Conservation (phyloP, 2,329 filamentous ascomycete genomes). For the Cordyceps sp. region DNA sequence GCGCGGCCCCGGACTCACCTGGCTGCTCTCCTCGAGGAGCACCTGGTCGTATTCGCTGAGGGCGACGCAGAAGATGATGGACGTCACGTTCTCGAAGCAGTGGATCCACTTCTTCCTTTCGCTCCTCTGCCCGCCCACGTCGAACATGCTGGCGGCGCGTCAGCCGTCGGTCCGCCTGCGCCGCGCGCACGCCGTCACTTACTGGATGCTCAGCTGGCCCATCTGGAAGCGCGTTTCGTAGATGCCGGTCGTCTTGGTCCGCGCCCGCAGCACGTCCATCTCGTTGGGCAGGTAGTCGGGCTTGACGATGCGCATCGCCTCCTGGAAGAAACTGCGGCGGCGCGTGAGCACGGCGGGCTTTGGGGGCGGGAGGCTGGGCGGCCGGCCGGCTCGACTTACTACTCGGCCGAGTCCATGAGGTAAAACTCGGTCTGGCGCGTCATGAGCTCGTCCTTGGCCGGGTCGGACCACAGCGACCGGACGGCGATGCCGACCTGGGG, state of each 20-base stretch:
- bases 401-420: constrained; percentile 96
- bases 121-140: constrained; percentile 91
- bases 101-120: constrained; percentile 99
- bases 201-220: constrained; percentile 98
- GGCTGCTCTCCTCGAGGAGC: constrained; percentile 87
- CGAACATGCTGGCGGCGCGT: constrained; percentile 67
- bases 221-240: constrained; percentile 98
- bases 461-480: constrained; percentile 78
- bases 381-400: constrained; percentile 41
- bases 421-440: constrained; percentile 97
- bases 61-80: constrained; percentile 97
- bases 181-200: constrained; percentile 20
- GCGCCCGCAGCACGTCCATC: constrained; percentile 83
- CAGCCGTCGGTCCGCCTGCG: constrained; percentile 3
- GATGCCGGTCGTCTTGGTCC: constrained; percentile 97
- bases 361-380: no score
- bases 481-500: constrained; percentile 68
- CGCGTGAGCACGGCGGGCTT: no score
- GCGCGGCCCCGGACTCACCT: constrained; percentile 38
- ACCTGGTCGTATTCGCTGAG: constrained; percentile 98
- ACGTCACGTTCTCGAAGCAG: constrained; percentile 98
- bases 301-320: constrained; percentile 69
- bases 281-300: constrained; percentile 83
- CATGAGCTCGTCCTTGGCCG: constrained; percentile 65
- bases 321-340: constrained; percentile 83